phyloP scores from a whole-genome alignment of 2,329 filamentous ascomycete genomes.

The Exserohilum turcica region DNA sequence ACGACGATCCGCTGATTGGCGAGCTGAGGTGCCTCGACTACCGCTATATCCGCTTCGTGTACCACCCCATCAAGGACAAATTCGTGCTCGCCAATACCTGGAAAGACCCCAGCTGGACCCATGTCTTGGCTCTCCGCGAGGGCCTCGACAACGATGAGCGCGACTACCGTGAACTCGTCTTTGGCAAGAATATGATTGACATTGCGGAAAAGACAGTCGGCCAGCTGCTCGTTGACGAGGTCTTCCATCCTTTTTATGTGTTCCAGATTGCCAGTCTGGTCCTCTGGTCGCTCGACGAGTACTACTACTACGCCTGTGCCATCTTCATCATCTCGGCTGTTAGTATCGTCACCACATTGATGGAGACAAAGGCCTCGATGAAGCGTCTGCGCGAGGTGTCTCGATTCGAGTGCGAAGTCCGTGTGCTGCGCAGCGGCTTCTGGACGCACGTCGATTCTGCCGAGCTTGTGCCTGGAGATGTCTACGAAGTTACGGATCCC shows the following conservation, averaged over 20 bases:
- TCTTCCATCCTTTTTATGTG: constrained; percentile 96
- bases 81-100: constrained; percentile 86
- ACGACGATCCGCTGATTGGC: constrained; percentile 75
- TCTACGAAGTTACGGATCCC: constrained; percentile 96
- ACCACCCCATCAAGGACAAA: constrained; percentile 85
- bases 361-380: constrained; percentile 95
- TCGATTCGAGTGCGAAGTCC: constrained; percentile 90
- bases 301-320: constrained; percentile 95
- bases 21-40: constrained; percentile 83
- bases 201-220: constrained; percentile 86
- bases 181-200: constrained; percentile 88
- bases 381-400: constrained; percentile 87
- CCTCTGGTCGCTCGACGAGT: constrained; percentile 93
- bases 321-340: constrained; percentile 94
- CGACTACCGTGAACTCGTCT: constrained; percentile 79
- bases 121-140: constrained; percentile 72
- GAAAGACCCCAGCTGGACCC: constrained; percentile 91
- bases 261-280: constrained; percentile 95
- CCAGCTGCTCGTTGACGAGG: constrained; percentile 91
- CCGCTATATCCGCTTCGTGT: constrained; percentile 91
- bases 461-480: constrained; percentile 91
- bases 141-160: constrained; percentile 91
- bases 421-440: constrained; percentile 91
- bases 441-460: constrained; percentile 88
- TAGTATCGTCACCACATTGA: constrained; percentile 84